Evolutionary conservation across 2,329 filamentous ascomycete genomes (phyloP).

Genomic region (Aspergillus brunneoviolaceus): DNA sequence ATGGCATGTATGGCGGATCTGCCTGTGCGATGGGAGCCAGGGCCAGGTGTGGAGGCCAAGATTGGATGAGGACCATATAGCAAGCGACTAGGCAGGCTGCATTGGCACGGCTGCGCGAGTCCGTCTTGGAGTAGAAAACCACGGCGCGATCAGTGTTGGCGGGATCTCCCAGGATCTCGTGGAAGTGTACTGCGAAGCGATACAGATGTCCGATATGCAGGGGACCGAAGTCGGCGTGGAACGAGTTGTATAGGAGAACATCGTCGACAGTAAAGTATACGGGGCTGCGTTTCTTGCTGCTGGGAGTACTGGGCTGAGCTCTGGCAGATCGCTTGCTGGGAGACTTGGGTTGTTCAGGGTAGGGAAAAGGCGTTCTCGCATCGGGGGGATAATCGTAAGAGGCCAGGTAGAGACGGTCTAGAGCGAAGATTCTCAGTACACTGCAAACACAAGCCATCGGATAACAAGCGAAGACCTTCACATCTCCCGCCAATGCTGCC

Average conservation of each 20-base stretch:
- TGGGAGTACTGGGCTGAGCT: constrained; percentile 58
- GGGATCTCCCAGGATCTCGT: constrained; percentile 88
- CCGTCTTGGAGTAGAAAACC: constrained; percentile 92
- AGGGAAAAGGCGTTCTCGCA: constrained; percentile 81
- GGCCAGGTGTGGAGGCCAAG: constrained; percentile 93
- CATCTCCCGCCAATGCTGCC: background rate
- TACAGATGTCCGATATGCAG: constrained; percentile 97
- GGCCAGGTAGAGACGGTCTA: constrained; percentile 92
- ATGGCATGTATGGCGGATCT: constrained; percentile 97
- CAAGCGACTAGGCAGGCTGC: constrained; percentile 92
- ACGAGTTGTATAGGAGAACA: constrained; percentile 91
- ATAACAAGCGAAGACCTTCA: background rate
- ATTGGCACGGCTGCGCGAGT: constrained; percentile 85
- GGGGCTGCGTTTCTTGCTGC: constrained; percentile 60
- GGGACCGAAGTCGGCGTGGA: constrained; percentile 97
- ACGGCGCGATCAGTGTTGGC: constrained; percentile 87
- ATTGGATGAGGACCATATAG: constrained; percentile 98
- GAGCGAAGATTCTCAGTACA: constrained; percentile 8
- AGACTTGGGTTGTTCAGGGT: constrained; percentile 63
- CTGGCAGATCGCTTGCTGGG: constrained; percentile 74
- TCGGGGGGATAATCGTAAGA: constrained; percentile 83
- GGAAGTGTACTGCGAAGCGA: constrained; percentile 91
- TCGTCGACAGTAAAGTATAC: constrained; percentile 97
- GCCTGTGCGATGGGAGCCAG: constrained; percentile 94
- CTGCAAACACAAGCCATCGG: background rate